phyloP scores from a whole-genome alignment of 345 rosid genomes.

The Trapa incisa region DNA sequence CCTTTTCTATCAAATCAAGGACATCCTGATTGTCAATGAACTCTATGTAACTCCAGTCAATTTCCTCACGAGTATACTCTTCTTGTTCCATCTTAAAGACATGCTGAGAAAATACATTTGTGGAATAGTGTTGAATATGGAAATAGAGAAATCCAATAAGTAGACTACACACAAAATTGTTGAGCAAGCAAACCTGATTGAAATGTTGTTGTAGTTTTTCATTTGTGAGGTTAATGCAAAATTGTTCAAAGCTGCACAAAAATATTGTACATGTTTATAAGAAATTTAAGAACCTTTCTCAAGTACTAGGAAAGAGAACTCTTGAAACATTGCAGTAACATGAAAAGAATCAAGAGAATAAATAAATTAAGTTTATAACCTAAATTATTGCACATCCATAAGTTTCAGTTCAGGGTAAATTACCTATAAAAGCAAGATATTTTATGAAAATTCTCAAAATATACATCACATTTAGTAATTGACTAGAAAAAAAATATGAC shows the following conservation, averaged over 20 bases:
- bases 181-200: constrained; percentile 62
- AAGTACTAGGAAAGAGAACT: too few relatives aligned
- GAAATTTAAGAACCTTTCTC: too few relatives aligned
- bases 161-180: not conserved
- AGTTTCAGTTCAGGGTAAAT: too few relatives aligned
- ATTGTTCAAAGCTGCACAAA: constrained; percentile 75
- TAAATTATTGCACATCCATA: too few relatives aligned
- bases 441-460: too few relatives aligned
- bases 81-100: constrained; percentile 99
- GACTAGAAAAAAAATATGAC: too few relatives aligned
- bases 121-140: not conserved
- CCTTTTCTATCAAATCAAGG: constrained; percentile 96
- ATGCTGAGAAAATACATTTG: constrained; percentile 36
- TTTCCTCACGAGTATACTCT: constrained; percentile 90
- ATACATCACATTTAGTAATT: too few relatives aligned
- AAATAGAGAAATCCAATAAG: not conserved
- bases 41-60: constrained; percentile 97
- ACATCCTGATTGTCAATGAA: constrained; percentile 91
- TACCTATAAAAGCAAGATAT: too few relatives aligned
- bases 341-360: too few relatives aligned
- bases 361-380: too few relatives aligned
- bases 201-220: constrained; percentile 99
- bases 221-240: constrained; percentile 95
- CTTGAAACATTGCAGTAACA: too few relatives aligned
- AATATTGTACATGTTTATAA: too few relatives aligned